These are phyloP conservation scores for Auriscalpium orientale DNA, from an alignment of 768 basidiomycete genomes.

Conservation along the genomic window DNA sequence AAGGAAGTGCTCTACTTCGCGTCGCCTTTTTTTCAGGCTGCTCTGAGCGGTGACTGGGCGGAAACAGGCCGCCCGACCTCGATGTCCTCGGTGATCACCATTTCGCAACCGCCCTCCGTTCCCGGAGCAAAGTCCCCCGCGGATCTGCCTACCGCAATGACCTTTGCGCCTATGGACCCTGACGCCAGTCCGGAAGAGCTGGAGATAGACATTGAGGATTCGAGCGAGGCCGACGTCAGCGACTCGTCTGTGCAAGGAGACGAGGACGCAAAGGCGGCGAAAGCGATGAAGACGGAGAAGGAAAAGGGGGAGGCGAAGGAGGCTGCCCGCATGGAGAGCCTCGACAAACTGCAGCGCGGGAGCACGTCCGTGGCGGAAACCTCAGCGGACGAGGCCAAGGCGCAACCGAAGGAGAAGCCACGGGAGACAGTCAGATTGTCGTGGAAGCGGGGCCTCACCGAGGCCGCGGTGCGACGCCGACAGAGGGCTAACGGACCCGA, in stretches of 20 bases:
- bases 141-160: slow-evolving; percentile 45
- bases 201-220: slow-evolving; percentile 29
- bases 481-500: slow-evolving; percentile 40
- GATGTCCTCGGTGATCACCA: slow-evolving; percentile 78
- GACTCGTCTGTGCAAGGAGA: slow-evolving; percentile 8
- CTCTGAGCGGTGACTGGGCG: slow-evolving; percentile 86
- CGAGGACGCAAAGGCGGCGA: slow-evolving; percentile 1
- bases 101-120: slow-evolving; percentile 62
- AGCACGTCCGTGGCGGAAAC: background rate
- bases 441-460: slow-evolving; percentile 6
- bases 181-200: slow-evolving; percentile 39
- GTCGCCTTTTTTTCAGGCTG: slow-evolving; percentile 92
- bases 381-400: slow-evolving; percentile 9
- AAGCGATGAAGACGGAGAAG: slow-evolving; percentile 23
- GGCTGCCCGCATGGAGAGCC: slow-evolving; percentile 31
- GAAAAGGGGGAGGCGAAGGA: slow-evolving; percentile 27
- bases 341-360: slow-evolving; percentile 52
- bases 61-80: slow-evolving; percentile 78
- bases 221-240: slow-evolving; percentile 17
- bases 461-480: background rate
- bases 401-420: slow-evolving; percentile 12
- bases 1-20: slow-evolving; percentile 88
- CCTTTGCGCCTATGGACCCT: slow-evolving; percentile 50
- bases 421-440: slow-evolving; percentile 7
- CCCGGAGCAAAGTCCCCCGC: slow-evolving; percentile 40